Base-by-base conservation (phyloP, 257 asterid genomes). In the Gentiana dahurica region DNA sequence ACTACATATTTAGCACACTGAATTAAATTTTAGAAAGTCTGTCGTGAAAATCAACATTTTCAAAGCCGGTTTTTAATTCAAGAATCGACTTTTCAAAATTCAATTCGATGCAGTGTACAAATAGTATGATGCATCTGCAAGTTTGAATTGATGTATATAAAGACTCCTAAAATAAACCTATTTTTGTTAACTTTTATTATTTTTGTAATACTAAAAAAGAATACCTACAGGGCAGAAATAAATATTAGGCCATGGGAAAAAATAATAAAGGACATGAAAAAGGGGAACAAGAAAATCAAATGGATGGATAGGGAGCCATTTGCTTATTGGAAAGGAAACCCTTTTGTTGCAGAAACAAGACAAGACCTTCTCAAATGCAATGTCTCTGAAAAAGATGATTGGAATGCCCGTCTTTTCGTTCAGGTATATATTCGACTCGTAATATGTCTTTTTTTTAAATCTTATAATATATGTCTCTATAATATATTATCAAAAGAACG, bases 251-350 rank as follows among this genome's bases (percentile, higher is more conserved):
- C 72, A 32, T 68, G 75, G 78, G 75, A 60, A 12, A 41, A 43
- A 36, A 43, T 68, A 55, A 32, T 60, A 36, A 53, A 62, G 3
- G 77, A 71, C 8, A 33, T 71, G 32, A 53, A 53, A 12, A 60
- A 58, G 33, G 73, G 73, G 54, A 71, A 62, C 54, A 62, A 45
- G 15, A 58, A 6, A 60, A 50, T n/a, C 13, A 66, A 39, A 49
- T 71, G 76, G 76, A 7, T 2, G 38, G 67, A 71, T 8, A 60
- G 71, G 36, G 68, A 47, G 36, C 76, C 76, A 12, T 65, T 51
- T 65, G 76, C 76, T 2, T 71, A 66, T 48, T 71, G 77, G 77
- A 71, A 71, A 46, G 77, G 77, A 8, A 71, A 66, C 61, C 72
- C 77, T 2, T 55, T 47, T 46, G 73, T 71, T 0, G 66, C 73